A percentile compares a stretch with the other conserved stretches of the same genome.
Evolutionary conservation across 2,329 filamentous ascomycete species (phyloP).

Genomic region (Claviceps paspali): DNA sequence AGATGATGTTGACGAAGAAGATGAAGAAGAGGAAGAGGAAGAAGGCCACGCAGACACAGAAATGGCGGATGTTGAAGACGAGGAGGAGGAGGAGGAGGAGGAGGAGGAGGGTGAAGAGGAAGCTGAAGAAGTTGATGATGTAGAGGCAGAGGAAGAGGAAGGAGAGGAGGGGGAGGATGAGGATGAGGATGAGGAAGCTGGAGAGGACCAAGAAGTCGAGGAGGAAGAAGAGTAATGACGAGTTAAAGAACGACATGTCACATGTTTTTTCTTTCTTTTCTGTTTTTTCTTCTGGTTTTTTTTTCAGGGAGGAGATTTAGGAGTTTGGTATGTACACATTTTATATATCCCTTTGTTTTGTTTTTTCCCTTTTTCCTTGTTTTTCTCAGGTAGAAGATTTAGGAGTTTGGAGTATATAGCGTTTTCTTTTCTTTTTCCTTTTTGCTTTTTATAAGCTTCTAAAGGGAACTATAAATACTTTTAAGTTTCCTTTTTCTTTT

Average conservation of each 20-base stretch:
- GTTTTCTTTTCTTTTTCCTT: too few relatives aligned
- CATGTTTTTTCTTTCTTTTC: background rate
- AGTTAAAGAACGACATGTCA: too few relatives aligned
- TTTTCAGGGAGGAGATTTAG: too few relatives aligned
- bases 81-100: slow-evolving; percentile 5
- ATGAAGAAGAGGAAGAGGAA: slow-evolving; percentile 8
- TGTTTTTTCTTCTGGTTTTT: too few relatives aligned
- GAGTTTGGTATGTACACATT: too few relatives aligned
- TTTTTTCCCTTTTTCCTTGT: too few relatives aligned
- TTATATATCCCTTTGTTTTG: too few relatives aligned
- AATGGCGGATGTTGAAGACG: slow-evolving; percentile 7
- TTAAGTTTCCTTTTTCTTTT: too few relatives aligned
- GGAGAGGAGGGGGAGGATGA: slow-evolving; percentile 10
- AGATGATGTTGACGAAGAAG: slow-evolving; percentile 8
- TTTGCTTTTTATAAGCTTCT: too few relatives aligned
- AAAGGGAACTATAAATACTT: too few relatives aligned
- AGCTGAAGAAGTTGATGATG: slow-evolving; percentile 3
- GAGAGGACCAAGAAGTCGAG: background rate
- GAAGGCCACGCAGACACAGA: slow-evolving; percentile 12
- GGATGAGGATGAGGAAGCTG: slow-evolving; percentile 6
- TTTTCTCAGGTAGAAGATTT: too few relatives aligned
- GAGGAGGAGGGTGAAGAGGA: slow-evolving; percentile 9
- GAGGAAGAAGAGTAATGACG: background rate
- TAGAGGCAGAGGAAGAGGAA: slow-evolving; percentile 6
- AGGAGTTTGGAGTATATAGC: too few relatives aligned